Conservation (phyloP, 1,139 yeast species). For the Blastobotrys illinoisensis region DNA sequence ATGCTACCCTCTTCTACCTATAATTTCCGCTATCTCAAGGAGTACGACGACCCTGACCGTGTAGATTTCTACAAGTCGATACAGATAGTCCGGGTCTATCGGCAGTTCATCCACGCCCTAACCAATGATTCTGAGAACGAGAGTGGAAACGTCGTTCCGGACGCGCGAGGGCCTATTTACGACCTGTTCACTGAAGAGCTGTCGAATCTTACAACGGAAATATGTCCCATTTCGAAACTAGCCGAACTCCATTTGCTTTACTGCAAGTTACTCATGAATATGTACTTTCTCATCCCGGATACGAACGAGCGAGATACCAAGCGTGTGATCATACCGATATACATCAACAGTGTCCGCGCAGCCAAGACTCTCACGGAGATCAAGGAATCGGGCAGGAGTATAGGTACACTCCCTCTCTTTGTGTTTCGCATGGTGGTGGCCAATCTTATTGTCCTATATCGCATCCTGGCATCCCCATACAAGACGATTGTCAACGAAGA, state of each 20-base stretch:
- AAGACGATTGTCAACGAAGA: constrained; percentile 7
- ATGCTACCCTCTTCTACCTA: not conserved
- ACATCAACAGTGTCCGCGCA: not conserved
- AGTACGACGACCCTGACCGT: not conserved
- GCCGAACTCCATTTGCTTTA: constrained; percentile 1
- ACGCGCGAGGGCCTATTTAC: constrained; percentile 1
- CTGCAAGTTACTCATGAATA: constrained; percentile 4
- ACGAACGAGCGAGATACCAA: not conserved
- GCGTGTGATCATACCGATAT: constrained; percentile 4
- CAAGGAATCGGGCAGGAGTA: not conserved
- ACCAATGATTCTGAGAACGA: not conserved
- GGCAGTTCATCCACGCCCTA: not conserved
- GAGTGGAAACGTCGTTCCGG: constrained; percentile 1
- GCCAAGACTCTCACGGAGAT: not conserved
- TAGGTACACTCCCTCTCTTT: constrained; percentile 7
- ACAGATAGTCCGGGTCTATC: not conserved
- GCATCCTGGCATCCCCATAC: constrained; percentile 8
- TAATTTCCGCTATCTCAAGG: not conserved
- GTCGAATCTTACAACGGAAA: not conserved
- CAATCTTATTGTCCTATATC: constrained; percentile 7
- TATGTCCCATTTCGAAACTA: not conserved
- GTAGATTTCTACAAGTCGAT: not conserved
- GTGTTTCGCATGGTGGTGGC: constrained; percentile 4
- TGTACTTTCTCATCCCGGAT: constrained; percentile 5
- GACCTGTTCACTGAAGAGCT: not conserved